Evolutionary conservation across 192 early-diverging fungal genomes (phyloP).

Genomic region (Backusella westeae): DNA sequence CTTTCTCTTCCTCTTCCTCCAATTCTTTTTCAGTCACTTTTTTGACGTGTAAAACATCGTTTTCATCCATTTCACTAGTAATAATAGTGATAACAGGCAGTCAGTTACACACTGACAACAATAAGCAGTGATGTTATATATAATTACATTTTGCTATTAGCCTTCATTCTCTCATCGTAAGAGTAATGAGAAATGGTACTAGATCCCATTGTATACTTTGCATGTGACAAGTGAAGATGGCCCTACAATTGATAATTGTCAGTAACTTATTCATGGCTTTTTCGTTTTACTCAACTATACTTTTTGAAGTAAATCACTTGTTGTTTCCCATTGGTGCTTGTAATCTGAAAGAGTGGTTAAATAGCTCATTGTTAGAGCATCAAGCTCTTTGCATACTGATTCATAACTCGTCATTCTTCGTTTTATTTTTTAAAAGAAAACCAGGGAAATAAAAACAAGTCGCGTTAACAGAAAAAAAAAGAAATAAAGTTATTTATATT

Average conservation of each 20-base stretch:
- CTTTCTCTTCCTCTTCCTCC: neutral
- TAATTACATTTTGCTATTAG: constrained; percentile 31
- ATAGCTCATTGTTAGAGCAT: constrained; percentile 19
- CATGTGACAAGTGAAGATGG: constrained; percentile 39
- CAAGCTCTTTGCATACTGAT: constrained; percentile 20
- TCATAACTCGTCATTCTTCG: neutral
- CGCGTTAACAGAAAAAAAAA: neutral
- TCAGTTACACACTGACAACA: neutral
- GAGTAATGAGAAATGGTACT: constrained; percentile 30
- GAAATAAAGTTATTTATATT: neutral
- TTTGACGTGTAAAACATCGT: neutral
- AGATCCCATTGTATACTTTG: constrained; percentile 49
- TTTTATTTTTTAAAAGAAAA: neutral
- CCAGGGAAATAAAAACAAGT: neutral
- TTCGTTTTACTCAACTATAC: constrained; percentile 14
- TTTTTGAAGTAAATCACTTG: constrained; percentile 17
- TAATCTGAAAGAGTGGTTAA: constrained; percentile 19
- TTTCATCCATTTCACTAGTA: neutral
- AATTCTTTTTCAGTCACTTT: neutral
- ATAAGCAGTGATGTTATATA: neutral
- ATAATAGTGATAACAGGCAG: neutral
- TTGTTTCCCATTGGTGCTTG: constrained; percentile 22
- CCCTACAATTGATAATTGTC: constrained; percentile 19
- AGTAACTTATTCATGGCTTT: no score
- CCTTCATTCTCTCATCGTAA: constrained; percentile 47